A percentile compares a stretch with the other conserved stretches of the same genome.
These are phyloP conservation scores for Ogataea paradorogensis DNA, from an alignment of 805 yeast genomes.

Conservation along the genomic window DNA sequence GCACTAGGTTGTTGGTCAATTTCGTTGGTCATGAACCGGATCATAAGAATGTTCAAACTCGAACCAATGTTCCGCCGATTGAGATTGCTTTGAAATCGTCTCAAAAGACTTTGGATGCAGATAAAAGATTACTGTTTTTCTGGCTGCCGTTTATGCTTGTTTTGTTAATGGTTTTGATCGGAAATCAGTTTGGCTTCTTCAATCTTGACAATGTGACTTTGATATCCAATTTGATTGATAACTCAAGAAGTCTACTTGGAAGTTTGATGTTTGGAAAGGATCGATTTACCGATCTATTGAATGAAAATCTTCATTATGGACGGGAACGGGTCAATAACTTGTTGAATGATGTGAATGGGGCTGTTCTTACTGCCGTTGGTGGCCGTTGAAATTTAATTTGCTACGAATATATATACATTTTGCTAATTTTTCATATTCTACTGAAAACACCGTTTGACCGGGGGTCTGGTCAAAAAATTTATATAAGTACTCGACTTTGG, in stretches of 20 bases:
- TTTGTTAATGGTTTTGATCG: conserved; percentile 42
- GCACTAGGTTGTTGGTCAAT: conserved; percentile 29
- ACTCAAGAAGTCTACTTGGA: conserved; percentile 43
- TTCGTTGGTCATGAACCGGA: conserved; percentile 26
- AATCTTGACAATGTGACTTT: conserved; percentile 20
- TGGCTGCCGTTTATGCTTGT: conserved; percentile 80
- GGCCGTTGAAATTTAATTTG: conserved; percentile 19
- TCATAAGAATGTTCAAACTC: conserved; percentile 6
- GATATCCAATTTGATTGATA: conserved; percentile 34
- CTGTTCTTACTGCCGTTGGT: conserved; percentile 36
- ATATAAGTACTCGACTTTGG: not conserved
- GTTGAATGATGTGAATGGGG: conserved; percentile 41
- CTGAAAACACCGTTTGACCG: conserved; percentile 16
- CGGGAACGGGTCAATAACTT: conserved; percentile 32
- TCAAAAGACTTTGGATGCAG: conserved; percentile 57
- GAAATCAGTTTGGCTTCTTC: conserved; percentile 27
- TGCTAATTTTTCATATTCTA: conserved; percentile 1
- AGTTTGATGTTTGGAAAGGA: conserved; percentile 50
- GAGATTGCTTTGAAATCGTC: conserved; percentile 26
- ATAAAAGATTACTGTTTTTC: conserved; percentile 81
- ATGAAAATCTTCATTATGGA: conserved; percentile 33
- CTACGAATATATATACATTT: not conserved
- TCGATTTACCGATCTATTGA: conserved; percentile 32
- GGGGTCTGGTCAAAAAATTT: conserved; percentile 1
- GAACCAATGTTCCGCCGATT: conserved; percentile 4